phyloP scores from a whole-genome alignment of 208 protist genomes.

The Naegleria fowleri region DNA sequence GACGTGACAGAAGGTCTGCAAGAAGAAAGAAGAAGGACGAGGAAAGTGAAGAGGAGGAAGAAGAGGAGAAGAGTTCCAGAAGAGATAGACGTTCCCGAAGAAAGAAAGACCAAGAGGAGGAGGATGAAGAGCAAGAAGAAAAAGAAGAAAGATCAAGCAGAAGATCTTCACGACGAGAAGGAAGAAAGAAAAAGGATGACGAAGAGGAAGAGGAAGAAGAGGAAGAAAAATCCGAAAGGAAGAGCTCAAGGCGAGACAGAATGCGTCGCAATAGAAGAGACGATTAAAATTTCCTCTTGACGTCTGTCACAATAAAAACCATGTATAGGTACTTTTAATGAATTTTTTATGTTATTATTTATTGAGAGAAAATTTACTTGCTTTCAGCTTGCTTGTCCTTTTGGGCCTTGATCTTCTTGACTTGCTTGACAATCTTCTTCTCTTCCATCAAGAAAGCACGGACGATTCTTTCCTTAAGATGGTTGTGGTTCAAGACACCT shows the following conservation, averaged over 20 bases:
- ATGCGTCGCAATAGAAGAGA: not conserved
- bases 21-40: not conserved
- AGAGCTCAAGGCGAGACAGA: not conserved
- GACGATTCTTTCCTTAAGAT: constrained; percentile 89
- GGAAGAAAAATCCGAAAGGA: not conserved
- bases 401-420: constrained; percentile 50
- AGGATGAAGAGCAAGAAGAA: not conserved
- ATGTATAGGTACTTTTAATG: not conserved
- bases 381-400: constrained; percentile 17
- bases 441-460: constrained; percentile 98
- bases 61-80: not conserved
- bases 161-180: not conserved
- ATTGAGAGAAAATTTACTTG: not conserved
- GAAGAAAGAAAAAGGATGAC: not conserved
- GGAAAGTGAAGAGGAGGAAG: not conserved
- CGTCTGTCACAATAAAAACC: too few species aligned
- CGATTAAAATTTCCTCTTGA: not conserved
- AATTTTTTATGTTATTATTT: not conserved
- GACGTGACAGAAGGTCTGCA: not conserved
- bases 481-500: constrained; percentile 83
- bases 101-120: not conserved
- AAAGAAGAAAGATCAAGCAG: not conserved
- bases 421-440: constrained; percentile 94
- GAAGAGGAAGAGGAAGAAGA: not conserved
- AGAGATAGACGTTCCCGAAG: not conserved